These are phyloP conservation scores for Xylaria venustula DNA, from an alignment of 495 filamentous ascomycete species.

Conservation along the genomic window DNA sequence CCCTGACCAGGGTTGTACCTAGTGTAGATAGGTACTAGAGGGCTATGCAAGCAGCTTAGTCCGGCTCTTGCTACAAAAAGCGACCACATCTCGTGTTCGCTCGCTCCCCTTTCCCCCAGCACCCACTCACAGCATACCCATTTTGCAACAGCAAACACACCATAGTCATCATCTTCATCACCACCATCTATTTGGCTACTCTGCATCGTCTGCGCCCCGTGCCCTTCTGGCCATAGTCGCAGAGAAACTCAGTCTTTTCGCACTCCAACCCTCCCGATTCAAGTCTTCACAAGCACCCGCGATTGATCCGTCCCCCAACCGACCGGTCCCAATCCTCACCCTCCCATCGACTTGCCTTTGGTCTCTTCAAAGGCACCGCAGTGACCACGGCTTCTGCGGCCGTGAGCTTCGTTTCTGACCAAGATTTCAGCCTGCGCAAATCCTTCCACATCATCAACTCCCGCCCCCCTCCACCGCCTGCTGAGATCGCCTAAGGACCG, in stretches of 20 bases:
- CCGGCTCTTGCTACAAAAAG: neutral
- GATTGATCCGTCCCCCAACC: neutral
- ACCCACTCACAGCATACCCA: neutral
- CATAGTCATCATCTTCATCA: too few species aligned
- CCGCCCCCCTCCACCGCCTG: conserved; percentile 52
- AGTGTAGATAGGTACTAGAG: too few species aligned
- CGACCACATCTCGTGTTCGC: neutral
- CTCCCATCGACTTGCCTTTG: conserved; percentile 56
- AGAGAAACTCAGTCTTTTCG: neutral
- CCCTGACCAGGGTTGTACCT: neutral
- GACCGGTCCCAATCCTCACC: neutral
- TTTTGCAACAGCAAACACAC: too few species aligned
- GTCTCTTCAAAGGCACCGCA: conserved; percentile 64
- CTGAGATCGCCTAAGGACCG: conserved; percentile 47
- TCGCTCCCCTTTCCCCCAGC: neutral
- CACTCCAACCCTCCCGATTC: neutral
- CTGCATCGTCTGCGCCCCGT: neutral
- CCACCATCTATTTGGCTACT: neutral
- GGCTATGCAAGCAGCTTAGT: conserved; percentile 6
- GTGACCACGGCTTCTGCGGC: conserved; percentile 71
- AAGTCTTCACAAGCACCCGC: neutral
- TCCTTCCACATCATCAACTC: conserved; percentile 67
- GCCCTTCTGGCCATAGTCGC: neutral
- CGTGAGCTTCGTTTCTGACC: conserved; percentile 64
- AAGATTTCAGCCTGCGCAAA: conserved; percentile 69